Evolutionary conservation across 306 rosid genomes (phyloP), one percentile per base, ranked within the genome.

Genomic region (Cicer judaicum): DNA sequence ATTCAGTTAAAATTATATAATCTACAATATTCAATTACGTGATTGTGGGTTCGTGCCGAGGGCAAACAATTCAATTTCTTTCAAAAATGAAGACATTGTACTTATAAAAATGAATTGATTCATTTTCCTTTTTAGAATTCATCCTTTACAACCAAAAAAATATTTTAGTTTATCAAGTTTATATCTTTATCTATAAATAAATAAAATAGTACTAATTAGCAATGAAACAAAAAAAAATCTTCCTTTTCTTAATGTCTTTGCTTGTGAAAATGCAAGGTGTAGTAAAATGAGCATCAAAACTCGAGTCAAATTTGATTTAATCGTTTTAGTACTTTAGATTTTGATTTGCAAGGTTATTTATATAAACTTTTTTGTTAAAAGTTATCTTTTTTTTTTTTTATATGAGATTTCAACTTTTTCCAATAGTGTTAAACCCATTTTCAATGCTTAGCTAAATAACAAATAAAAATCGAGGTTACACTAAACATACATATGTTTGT

Each of bases 361-460:
- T 24, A 24, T 24, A 24, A 24, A 24, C 34, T 24, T 24, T 24
- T 24, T 24, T 24, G 34, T 24, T 24, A 24, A 3, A 24, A 24
- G 34, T 24, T 24, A 24, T 24, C 4, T 24, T 4, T 16, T 16
- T 16, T 16, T 16, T 24, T 24, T 24, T 24, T 6, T 64, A 69
- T 39, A 53, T 7, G 44, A 41, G 9, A 41, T 41, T 41, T 41
- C 2, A 41, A 8, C 9, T 41, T 41, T 41, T 8, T 6, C 10
- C 7, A 41, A 41, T 41, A 41, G 4, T 24, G 34, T 2, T 2
- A 24, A 24, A 24, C 34, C 53, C 53, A 47, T 10, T 47, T 56
- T 47, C 66, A 47, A 79, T 64, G 34, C 34, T 24, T 41, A 48
- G 71, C 70, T 70, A 56, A 19, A 81, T 76, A 55, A 56, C 70